Conservation (phyloP, 2,329 filamentous ascomycete genomes). For the Exophiala dermatitidis region DNA sequence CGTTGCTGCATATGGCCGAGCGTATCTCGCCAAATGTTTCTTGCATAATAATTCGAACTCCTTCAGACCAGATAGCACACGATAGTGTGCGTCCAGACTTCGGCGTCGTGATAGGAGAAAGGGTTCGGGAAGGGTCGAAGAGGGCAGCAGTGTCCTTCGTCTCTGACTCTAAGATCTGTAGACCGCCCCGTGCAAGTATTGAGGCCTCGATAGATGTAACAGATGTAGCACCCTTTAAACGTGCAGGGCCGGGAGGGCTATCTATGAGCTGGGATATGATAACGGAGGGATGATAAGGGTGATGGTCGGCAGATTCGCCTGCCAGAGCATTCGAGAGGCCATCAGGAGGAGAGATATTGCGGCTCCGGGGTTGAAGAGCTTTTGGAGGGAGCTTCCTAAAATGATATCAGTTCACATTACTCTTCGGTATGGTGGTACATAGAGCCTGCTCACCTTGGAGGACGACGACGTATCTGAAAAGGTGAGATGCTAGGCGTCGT, state of each 20-base stretch:
- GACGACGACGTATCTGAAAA: not conserved
- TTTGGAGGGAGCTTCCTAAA: slow-evolving; percentile 11
- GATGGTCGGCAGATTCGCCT: not conserved
- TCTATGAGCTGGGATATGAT: slow-evolving; percentile 1
- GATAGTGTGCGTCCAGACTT: slow-evolving; percentile 2
- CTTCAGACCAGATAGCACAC: slow-evolving; percentile 6
- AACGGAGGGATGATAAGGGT: not conserved
- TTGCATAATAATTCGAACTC: slow-evolving; percentile 1
- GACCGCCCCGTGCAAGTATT: not conserved
- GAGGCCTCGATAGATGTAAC: not conserved
- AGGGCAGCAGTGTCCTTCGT: slow-evolving; percentile 4
- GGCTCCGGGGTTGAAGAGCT: not conserved
- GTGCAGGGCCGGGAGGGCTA: slow-evolving; percentile 1
- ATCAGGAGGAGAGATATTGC: not conserved
- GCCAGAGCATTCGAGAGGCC: not conserved
- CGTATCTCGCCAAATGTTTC: slow-evolving; percentile 4
- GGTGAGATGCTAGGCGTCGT: not conserved
- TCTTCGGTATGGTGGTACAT: not conserved
- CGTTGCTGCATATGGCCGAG: not conserved
- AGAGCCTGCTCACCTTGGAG: slow-evolving; percentile 7
- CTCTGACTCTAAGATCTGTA: slow-evolving; percentile 3
- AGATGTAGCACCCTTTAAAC: not conserved
- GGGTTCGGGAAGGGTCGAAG: not conserved
- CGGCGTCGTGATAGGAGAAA: slow-evolving; percentile 3
- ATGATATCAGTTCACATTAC: not conserved